Base-by-base conservation (phyloP, 306 rosid genomes). In the Heteromeles arbutifolia region DNA sequence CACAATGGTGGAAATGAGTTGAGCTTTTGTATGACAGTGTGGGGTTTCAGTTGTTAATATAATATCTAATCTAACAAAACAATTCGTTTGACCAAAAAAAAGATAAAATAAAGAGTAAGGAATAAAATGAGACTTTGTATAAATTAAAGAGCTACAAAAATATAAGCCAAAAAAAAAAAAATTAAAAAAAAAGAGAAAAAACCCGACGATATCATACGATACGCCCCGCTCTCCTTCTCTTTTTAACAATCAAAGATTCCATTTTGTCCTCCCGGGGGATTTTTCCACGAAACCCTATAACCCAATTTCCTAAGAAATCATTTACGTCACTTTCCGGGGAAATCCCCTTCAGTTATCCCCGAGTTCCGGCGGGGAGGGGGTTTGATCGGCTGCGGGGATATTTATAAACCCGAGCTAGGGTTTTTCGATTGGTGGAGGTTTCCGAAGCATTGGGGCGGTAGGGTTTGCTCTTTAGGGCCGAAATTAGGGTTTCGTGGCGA, bases 401-500 rank as follows among this genome's bases (percentile, higher is more conserved):
- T 64, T 31, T 29, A 17, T 7, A 64, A 64, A 65, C 28, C 52
- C 4, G 24, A 58, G 70, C 24, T 74, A 86, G 90, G 91, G 91
- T 84, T 91, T 82, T 61, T 39, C 43, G 34, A 57, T 82, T 82
- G 77, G 68, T 75, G 63, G 8, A 25, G 78, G 48, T 85, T 70
- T 71, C 59, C 13, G 3, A 24, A 69, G 69, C 64, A 32, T 37
- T 68, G 25, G 41, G 43, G 13, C 9, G 10, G 21, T 9, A 65
- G 45, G 69, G 48, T 8, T 68, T 4, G 4, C 22, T n/a, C 18
- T 31, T 29, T 57, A 22, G 18, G n/a, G 19, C 31, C 2, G 11
- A 25, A 56, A 69, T 76, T 87, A 86, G 93, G 93, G 90, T 88
- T 90, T 87, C 61, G 45, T 61, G 41, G 53, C 34, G 75, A 96